Evolutionary conservation across 208 protist genomes (phyloP).

Genomic region (Trypanosoma cruzi): DNA sequence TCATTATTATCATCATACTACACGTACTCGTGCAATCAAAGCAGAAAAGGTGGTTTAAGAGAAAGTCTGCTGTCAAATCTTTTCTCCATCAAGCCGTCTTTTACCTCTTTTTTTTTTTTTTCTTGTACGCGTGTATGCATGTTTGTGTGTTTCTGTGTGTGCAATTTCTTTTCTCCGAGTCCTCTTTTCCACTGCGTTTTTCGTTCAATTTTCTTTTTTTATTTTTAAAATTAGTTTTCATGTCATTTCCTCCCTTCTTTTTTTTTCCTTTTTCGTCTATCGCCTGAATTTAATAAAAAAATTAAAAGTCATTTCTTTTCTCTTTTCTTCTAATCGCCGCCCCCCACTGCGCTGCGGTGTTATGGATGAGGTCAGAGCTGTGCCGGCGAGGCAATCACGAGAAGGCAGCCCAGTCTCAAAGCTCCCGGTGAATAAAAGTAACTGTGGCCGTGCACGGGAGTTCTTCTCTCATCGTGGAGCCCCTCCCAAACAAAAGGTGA

Average conservation of each 20-base stretch:
- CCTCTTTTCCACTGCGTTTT: neutral
- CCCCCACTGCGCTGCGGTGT: neutral
- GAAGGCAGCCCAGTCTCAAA: neutral
- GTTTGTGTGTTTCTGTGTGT: neutral
- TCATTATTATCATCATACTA: neutral
- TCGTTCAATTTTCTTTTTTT: slow-evolving; percentile 10
- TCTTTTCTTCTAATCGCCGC: neutral
- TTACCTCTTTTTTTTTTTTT: neutral
- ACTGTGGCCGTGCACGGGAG: neutral
- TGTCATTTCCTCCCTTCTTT: slow-evolving; percentile 3
- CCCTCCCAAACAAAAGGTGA: neutral
- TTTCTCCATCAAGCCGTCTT: neutral
- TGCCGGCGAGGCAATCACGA: neutral
- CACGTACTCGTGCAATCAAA: neutral
- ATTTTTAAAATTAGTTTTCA: neutral
- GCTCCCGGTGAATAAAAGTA: neutral
- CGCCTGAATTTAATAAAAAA: neutral
- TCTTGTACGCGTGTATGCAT: neutral
- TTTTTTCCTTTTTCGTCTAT: slow-evolving; percentile 10
- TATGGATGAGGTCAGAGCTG: neutral
- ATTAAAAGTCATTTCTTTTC: neutral
- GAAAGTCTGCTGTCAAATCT: neutral
- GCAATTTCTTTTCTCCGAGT: neutral
- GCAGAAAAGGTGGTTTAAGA: neutral
- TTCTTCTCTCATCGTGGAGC: neutral